These are phyloP conservation scores for Plantago elongata DNA, from an alignment of 257 asterid species.

Conservation along the genomic window DNA sequence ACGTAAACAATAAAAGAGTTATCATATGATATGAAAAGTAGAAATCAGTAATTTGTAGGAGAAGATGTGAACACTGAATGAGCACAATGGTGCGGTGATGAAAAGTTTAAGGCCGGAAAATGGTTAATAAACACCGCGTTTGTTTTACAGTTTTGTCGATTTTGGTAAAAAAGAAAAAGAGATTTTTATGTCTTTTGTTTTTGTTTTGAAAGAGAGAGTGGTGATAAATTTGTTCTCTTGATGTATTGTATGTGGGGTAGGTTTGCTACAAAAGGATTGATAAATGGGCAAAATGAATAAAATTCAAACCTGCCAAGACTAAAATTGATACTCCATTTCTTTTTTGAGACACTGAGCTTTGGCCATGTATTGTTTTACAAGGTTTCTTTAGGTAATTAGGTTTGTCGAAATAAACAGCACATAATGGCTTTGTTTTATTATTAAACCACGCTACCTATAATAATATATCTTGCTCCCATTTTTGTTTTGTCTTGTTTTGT, in stretches of 20 bases:
- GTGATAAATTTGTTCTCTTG: too few relatives aligned
- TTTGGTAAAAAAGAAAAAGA: too few relatives aligned
- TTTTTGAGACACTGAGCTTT: not conserved
- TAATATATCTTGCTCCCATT: not conserved
- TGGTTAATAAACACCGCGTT: too few relatives aligned
- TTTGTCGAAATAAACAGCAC: not conserved
- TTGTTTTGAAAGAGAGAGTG: too few relatives aligned
- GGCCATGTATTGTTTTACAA: not conserved
- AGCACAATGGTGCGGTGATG: too few relatives aligned
- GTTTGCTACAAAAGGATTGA: not conserved
- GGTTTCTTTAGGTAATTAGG: not conserved
- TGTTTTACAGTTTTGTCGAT: too few relatives aligned
- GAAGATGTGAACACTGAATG: too few relatives aligned
- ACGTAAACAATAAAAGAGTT: too few relatives aligned
- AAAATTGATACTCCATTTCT: slow-evolving; percentile 7
- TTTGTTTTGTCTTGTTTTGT: not conserved
- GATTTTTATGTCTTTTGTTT: too few relatives aligned
- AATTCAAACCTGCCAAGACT: slow-evolving; percentile 27
- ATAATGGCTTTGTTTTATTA: not conserved
- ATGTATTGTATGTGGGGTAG: not conserved
- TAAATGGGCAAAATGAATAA: not conserved
- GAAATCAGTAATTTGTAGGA: too few relatives aligned
- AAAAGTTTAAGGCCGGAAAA: too few relatives aligned
- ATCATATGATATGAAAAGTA: too few relatives aligned
- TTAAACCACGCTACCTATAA: slow-evolving; percentile 10